Conservation (phyloP, 2,329 filamentous ascomycete species). For the Aspergillus sp. region DNA sequence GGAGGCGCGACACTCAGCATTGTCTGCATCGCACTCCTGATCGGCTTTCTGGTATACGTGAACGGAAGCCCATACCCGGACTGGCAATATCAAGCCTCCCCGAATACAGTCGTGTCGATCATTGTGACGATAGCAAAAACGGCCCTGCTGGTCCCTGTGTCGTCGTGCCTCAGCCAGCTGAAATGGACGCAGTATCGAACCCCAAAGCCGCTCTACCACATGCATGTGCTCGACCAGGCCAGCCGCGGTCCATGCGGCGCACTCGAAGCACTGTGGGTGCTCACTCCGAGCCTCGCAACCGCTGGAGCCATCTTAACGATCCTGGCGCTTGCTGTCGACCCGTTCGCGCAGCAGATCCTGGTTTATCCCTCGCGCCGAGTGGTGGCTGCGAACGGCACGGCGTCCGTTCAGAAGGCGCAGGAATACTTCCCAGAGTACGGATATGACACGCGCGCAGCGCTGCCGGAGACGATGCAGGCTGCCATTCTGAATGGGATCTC, state of each 20-base stretch:
- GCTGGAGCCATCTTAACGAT: constrained; percentile 16
- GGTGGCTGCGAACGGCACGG: constrained; percentile 3
- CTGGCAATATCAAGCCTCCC: constrained; percentile 12
- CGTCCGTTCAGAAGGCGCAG: constrained; percentile 4
- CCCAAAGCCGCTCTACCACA: constrained; percentile 10
- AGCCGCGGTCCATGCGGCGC: constrained; percentile 21
- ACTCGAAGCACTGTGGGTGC: constrained; percentile 12
- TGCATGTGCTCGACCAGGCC: constrained; percentile 19
- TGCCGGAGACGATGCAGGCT: not conserved
- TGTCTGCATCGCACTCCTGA: constrained; percentile 5
- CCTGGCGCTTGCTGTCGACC: constrained; percentile 17
- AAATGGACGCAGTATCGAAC: constrained; percentile 18
- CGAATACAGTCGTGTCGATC: constrained; percentile 22
- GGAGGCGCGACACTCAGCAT: constrained; percentile 3
- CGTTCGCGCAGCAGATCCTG: constrained; percentile 19
- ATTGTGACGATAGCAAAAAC: constrained; percentile 18
- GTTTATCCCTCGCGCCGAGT: constrained; percentile 5
- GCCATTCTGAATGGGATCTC: constrained; percentile 3
- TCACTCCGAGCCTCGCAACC: constrained; percentile 7
- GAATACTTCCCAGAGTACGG: not conserved
- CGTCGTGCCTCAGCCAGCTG: constrained; percentile 20
- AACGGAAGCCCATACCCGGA: constrained; percentile 6
- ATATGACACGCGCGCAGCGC: not conserved
- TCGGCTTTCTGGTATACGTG: constrained; percentile 7
- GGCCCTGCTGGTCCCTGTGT: constrained; percentile 13